Percentiles rank a stretch among this genome's conserved stretches.
phyloP scores from a whole-genome alignment of 1,139 yeast species.

The Kurtzmaniella quercitrusa region DNA sequence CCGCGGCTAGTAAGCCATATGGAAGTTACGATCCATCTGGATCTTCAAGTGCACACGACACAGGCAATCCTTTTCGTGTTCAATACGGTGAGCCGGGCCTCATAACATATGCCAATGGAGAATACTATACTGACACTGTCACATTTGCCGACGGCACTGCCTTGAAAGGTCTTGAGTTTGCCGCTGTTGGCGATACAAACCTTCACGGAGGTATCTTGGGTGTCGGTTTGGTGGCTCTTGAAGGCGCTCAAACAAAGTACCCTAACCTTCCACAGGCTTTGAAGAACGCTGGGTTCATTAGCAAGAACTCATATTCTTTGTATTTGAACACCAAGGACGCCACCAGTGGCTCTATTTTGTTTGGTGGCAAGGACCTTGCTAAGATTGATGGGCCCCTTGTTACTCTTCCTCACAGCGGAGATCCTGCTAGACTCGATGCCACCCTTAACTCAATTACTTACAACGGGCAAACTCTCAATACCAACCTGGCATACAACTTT shows the following conservation, averaged over 20 bases:
- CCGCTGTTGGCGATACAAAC: slow-evolving; percentile 1
- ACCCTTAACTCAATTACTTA: slow-evolving; percentile 1
- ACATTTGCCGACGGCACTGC: neutral
- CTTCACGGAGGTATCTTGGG: slow-evolving; percentile 35
- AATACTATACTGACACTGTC: slow-evolving; percentile 1
- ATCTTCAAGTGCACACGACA: slow-evolving; percentile 8
- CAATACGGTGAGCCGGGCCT: slow-evolving; percentile 8
- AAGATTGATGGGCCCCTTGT: slow-evolving; percentile 12
- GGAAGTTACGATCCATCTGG: slow-evolving; percentile 5
- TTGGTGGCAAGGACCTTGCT: slow-evolving; percentile 19
- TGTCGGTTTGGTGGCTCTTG: slow-evolving; percentile 43
- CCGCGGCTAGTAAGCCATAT: neutral
- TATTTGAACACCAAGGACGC: slow-evolving; percentile 22
- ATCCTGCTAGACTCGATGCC: slow-evolving; percentile 7
- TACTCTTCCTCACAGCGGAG: slow-evolving; percentile 15
- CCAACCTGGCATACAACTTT: slow-evolving; percentile 2
- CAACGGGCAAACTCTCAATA: neutral
- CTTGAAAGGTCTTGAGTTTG: slow-evolving; percentile 4
- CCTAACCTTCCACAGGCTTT: slow-evolving; percentile 24
- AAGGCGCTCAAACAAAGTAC: slow-evolving; percentile 15
- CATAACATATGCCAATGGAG: neutral
- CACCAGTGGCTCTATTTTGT: slow-evolving; percentile 14
- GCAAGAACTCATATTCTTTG: slow-evolving; percentile 29
- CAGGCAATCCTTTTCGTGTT: slow-evolving; percentile 4
- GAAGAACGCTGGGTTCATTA: slow-evolving; percentile 22